These are phyloP conservation scores for Striga hermonthica DNA, from an alignment of 305 asterid genomes.

Conservation along the genomic window DNA sequence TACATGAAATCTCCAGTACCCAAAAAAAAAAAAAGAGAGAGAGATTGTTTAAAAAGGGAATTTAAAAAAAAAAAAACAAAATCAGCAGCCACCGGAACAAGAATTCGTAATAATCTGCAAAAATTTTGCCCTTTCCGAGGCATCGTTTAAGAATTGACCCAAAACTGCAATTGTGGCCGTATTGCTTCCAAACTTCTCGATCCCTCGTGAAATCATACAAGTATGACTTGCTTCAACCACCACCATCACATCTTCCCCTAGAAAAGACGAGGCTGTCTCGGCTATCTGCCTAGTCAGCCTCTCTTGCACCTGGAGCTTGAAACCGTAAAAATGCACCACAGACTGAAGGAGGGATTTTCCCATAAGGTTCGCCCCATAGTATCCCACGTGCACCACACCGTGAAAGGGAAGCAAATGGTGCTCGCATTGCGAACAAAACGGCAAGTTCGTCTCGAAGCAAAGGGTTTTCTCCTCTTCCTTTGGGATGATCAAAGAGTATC, in stretches of 20 bases:
- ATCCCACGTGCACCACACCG: constrained; percentile 82
- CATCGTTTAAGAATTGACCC: constrained; percentile 71
- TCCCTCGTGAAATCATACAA: constrained; percentile 90
- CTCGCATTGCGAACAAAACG: constrained; percentile 88
- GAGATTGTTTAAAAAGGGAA: no score
- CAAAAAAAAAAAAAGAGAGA: no score
- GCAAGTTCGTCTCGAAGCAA: constrained; percentile 56
- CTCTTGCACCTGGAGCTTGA: constrained; percentile 96
- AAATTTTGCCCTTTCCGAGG: constrained; percentile 61
- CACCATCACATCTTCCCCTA: constrained; percentile 82
- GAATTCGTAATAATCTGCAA: constrained; percentile 69
- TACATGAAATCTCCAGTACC: no score
- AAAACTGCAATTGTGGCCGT: constrained; percentile 81
- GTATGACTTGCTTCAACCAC: constrained; percentile 89
- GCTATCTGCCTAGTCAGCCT: constrained; percentile 92
- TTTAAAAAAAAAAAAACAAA: no score
- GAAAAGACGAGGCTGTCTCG: constrained; percentile 56
- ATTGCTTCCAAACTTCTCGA: constrained; percentile 86
- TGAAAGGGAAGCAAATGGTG: constrained; percentile 94
- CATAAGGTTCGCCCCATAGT: constrained; percentile 43
- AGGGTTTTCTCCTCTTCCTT: constrained; percentile 35
- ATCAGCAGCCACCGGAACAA: no score
- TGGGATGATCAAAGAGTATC: constrained; percentile 14
- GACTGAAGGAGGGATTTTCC: constrained; percentile 55
- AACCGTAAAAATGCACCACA: constrained; percentile 71